A percentile compares a stretch with the other conserved stretches of the same genome.
Evolutionary conservation across 1,284 basidiomycete species (phyloP).

Genomic region (Fomitopsis palustris): DNA sequence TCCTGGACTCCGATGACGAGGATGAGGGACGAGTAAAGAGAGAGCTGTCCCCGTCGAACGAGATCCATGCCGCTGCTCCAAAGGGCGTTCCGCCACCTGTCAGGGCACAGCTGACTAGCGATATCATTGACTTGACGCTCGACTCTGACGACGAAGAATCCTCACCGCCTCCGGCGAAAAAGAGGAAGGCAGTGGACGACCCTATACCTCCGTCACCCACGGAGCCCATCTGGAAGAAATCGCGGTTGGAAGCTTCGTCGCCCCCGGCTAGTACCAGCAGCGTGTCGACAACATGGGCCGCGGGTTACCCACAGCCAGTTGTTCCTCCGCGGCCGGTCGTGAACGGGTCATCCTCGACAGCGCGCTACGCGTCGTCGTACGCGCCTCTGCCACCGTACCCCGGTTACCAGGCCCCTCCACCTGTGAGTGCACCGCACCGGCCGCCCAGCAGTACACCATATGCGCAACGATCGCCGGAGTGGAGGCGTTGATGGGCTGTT

Average conservation of each 20-base stretch:
- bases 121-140: conserved; percentile 77
- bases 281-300: conserved; percentile 8
- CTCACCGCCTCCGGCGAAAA: conserved; percentile 16
- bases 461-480: conserved; percentile 7
- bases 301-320: conserved; percentile 12
- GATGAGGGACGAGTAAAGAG: conserved; percentile 71
- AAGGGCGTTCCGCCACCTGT: conserved; percentile 20
- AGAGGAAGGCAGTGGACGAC: conserved; percentile 55
- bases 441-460: conserved; percentile 10
- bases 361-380: conserved; percentile 13
- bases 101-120: conserved; percentile 28
- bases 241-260: conserved; percentile 39
- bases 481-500: background rate
- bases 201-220: conserved; percentile 49
- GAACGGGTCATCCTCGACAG: conserved; percentile 7
- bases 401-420: conserved; percentile 1
- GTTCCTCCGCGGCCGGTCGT: conserved; percentile 1
- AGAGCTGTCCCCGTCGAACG: conserved; percentile 62
- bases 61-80: conserved; percentile 33
- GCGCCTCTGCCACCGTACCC: conserved; percentile 12
- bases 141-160: conserved; percentile 70
- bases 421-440: conserved; percentile 7
- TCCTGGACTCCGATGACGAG: conserved; percentile 74
- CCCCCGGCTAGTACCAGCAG: background rate
- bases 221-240: conserved; percentile 72